These are phyloP conservation scores for Diaporthe amygdali DNA, from an alignment of 2,329 filamentous ascomycete species.

Conservation along the genomic window DNA sequence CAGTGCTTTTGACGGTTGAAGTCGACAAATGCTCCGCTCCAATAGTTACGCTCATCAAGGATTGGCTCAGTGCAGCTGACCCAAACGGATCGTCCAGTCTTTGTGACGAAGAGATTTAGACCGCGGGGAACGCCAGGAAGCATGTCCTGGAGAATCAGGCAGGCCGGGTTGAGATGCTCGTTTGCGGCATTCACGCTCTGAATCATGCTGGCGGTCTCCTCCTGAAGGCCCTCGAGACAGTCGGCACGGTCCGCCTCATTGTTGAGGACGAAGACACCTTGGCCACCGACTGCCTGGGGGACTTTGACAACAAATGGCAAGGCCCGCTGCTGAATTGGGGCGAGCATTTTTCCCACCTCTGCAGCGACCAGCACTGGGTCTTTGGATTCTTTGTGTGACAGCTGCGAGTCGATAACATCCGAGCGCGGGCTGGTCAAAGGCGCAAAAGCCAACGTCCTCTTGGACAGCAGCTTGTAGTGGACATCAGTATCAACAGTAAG, in stretches of 20 bases:
- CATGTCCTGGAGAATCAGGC: constrained; percentile 2
- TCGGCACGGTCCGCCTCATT: neutral
- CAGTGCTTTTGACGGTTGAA: neutral
- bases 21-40: constrained; percentile 6
- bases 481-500: neutral
- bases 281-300: constrained; percentile 3
- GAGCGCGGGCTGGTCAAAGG: neutral
- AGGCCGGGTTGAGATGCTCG: neutral
- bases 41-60: neutral
- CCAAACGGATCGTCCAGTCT: neutral
- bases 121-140: neutral
- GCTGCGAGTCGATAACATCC: neutral
- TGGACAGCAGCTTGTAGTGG: constrained; percentile 2
- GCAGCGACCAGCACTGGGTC: neutral
- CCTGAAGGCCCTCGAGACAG: neutral
- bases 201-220: neutral
- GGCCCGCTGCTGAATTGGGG: neutral
- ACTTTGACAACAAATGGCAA: constrained; percentile 15
- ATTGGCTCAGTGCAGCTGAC: constrained; percentile 11
- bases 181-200: neutral
- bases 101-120: constrained; percentile 2
- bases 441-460: constrained; percentile 1
- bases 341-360: constrained; percentile 2
- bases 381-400: neutral
- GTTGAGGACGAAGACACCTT: constrained; percentile 6